phyloP scores from a whole-genome alignment of 2,329 filamentous ascomycete species.

The Colletotrichum camelliae region DNA sequence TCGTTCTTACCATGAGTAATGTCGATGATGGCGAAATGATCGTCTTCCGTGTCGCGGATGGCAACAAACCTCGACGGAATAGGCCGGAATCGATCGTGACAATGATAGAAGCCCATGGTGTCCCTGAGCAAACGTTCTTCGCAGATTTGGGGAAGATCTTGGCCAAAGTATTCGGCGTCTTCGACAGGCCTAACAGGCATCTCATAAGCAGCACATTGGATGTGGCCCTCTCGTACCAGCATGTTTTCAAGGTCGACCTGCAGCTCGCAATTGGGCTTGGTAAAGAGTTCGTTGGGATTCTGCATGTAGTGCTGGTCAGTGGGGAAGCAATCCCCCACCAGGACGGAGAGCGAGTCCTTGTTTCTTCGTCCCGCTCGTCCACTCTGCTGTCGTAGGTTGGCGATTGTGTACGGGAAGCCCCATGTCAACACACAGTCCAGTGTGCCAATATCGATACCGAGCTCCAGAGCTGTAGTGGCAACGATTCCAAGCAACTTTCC shows the following conservation, averaged over 20 bases:
- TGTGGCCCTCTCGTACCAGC: conserved; percentile 88
- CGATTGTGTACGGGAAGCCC: conserved; percentile 94
- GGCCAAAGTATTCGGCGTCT: conserved; percentile 81
- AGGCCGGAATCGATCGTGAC: conserved; percentile 86
- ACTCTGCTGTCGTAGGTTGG: conserved; percentile 93
- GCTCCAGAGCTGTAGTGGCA: conserved; percentile 89
- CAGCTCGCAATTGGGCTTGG: conserved; percentile 85
- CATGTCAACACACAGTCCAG: conserved; percentile 93
- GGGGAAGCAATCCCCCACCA: conserved; percentile 88
- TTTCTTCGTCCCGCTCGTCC: conserved; percentile 91
- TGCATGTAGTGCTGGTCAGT: conserved; percentile 98
- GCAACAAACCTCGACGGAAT: conserved; percentile 82
- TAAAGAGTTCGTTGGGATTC: conserved; percentile 93
- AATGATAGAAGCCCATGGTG: conserved; percentile 84
- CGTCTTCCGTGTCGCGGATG: conserved; percentile 86
- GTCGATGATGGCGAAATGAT: conserved; percentile 94
- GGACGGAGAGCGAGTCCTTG: conserved; percentile 88
- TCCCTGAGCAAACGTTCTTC: conserved; percentile 77
- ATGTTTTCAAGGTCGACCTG: conserved; percentile 93
- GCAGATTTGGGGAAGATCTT: conserved; percentile 73
- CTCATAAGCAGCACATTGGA: conserved; percentile 94
- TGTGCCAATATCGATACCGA: conserved; percentile 94
- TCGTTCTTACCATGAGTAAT: conserved; percentile 81
- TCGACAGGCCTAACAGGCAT: conserved; percentile 85
- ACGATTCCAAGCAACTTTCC: conserved; percentile 92